Evolutionary conservation across 2,329 filamentous ascomycete species (phyloP).

Genomic region (Paecilomyces niveus): DNA sequence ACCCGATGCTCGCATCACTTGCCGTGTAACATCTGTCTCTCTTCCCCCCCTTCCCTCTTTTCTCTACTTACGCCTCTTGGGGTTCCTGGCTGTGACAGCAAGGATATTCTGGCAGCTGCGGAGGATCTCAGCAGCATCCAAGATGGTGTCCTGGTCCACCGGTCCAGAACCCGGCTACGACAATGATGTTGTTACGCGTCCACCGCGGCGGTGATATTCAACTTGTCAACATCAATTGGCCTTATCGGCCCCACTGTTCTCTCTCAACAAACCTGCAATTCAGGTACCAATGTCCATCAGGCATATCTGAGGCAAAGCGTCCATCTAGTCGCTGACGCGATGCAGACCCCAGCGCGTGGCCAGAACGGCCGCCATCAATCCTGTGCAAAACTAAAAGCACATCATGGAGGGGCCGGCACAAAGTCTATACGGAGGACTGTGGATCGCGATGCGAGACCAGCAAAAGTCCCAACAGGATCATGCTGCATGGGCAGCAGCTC

Average conservation of each 20-base stretch:
- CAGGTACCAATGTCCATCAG: not conserved
- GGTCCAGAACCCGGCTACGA: not conserved
- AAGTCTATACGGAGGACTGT: not conserved
- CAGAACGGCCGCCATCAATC: not conserved
- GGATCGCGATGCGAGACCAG: not conserved
- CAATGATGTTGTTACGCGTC: not conserved
- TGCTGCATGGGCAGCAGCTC: not conserved
- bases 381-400: not conserved
- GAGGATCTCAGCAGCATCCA: not conserved
- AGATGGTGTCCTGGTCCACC: not conserved
- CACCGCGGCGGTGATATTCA: not conserved
- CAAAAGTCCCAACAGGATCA: not conserved
- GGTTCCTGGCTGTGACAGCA: not conserved
- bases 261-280: not conserved
- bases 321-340: not conserved
- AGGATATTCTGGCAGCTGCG: not conserved
- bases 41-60: not conserved
- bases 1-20: not conserved
- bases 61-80: not conserved
- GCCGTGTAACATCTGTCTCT: not conserved
- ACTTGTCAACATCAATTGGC: not conserved
- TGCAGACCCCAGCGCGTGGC: not conserved
- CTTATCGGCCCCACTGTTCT: not conserved
- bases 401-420: not conserved
- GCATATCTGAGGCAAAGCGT: not conserved